Percentiles rank a stretch among this genome's conserved stretches.
These are phyloP conservation scores for Suhomyces chickasaworum DNA, from an alignment of 1,139 yeast genomes.

Conservation along the genomic window DNA sequence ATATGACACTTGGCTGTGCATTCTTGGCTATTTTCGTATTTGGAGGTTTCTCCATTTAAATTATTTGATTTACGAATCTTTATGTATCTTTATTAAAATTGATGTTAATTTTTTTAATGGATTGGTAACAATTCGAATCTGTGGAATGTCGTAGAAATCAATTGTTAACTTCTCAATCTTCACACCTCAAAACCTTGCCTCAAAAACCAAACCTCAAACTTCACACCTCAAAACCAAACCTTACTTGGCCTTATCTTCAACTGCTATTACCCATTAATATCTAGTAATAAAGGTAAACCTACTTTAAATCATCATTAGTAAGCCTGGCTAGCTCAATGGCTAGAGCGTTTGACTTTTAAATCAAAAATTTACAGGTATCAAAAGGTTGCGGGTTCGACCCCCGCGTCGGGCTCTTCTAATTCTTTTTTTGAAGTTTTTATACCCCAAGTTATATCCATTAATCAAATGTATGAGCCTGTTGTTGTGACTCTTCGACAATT, in stretches of 20 bases:
- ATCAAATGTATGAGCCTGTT: conserved; percentile 23
- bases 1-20: conserved; percentile 9
- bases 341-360: conserved; percentile 49
- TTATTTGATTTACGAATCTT: background rate
- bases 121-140: too few species aligned
- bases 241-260: too few species aligned
- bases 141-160: too few species aligned
- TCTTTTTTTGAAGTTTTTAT: conserved; percentile 9
- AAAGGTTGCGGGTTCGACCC: conserved; percentile 31
- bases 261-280: too few species aligned
- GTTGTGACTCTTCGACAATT: conserved; percentile 39
- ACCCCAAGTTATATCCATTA: background rate
- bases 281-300: too few species aligned
- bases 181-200: background rate
- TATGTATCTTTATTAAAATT: background rate
- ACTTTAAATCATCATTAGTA: conserved; percentile 6
- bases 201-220: too few species aligned
- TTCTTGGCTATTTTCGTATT: conserved; percentile 9
- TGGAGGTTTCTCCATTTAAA: conserved; percentile 9
- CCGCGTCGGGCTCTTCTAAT: conserved; percentile 31
- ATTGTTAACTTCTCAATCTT: too few species aligned
- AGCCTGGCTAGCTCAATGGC: conserved; percentile 48
- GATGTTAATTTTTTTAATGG: background rate
- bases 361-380: conserved; percentile 14
- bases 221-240: too few species aligned